Evolutionary conservation across 257 asterid genomes (phyloP).

Genomic region (Mentha longifolia): DNA sequence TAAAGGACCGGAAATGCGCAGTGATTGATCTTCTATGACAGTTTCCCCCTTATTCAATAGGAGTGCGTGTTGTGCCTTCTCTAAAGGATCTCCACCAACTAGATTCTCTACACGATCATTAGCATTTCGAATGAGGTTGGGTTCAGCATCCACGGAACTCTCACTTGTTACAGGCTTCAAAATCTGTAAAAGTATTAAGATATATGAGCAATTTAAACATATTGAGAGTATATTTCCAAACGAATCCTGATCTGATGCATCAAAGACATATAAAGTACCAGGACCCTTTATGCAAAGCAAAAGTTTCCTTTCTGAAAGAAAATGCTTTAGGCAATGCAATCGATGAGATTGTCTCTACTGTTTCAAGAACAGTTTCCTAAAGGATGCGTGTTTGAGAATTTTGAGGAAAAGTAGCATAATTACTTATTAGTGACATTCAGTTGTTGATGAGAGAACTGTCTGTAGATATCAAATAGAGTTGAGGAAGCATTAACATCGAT

Average conservation of each 20-base stretch:
- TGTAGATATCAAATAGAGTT: no score
- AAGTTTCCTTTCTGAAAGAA: background rate
- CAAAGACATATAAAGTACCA: constrained; percentile 12
- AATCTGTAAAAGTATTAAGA: constrained; percentile 48
- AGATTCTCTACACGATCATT: constrained; percentile 42
- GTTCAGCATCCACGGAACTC: constrained; percentile 39
- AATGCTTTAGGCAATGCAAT: background rate
- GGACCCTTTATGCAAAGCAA: constrained; percentile 6
- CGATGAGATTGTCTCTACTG: background rate
- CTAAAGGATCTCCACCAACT: constrained; percentile 46
- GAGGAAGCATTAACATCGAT: no score
- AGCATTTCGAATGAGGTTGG: constrained; percentile 43
- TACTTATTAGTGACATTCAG: no score
- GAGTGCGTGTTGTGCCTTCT: constrained; percentile 39
- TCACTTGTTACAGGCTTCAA: constrained; percentile 48
- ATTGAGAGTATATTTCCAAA: constrained; percentile 20
- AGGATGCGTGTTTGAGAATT: background rate
- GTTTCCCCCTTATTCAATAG: constrained; percentile 45
- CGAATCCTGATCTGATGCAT: constrained; percentile 11
- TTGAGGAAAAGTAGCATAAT: background rate
- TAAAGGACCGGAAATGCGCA: constrained; percentile 39
- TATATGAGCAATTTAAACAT: constrained; percentile 16
- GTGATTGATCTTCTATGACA: constrained; percentile 46
- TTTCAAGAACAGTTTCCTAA: background rate
- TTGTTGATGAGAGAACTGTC: no score